Evolutionary conservation across 1,284 basidiomycete species (phyloP).

Genomic region (Microbotryum silenes-acaulis): DNA sequence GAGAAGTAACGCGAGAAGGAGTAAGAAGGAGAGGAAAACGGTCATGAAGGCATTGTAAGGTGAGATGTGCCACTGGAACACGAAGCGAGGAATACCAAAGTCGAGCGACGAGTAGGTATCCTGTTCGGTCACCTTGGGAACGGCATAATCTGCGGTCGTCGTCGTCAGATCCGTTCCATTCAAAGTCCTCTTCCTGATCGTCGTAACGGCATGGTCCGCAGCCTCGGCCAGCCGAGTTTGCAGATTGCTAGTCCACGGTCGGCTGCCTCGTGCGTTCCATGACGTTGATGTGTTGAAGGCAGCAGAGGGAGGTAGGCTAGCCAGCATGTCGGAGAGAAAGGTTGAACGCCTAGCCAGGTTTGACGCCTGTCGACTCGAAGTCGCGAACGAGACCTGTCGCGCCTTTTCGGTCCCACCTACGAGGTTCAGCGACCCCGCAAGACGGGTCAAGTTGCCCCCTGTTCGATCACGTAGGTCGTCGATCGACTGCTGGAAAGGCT

Average conservation of each 20-base stretch:
- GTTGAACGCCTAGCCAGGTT: slow-evolving; percentile 47
- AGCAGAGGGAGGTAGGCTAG: not conserved
- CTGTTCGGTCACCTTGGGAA: slow-evolving; percentile 22
- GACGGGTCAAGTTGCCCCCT: slow-evolving; percentile 62
- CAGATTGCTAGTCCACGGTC: too few relatives aligned
- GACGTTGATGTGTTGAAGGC: not conserved
- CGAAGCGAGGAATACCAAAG: slow-evolving; percentile 4
- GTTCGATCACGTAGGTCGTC: slow-evolving; percentile 70
- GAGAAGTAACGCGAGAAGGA: slow-evolving; percentile 27
- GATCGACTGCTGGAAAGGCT: slow-evolving; percentile 66
- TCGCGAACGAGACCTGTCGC: slow-evolving; percentile 15
- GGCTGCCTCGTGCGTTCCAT: not conserved
- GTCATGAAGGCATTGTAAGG: slow-evolving; percentile 34
- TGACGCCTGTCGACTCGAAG: slow-evolving; percentile 20
- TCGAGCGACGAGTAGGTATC: slow-evolving; percentile 1
- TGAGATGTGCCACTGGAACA: slow-evolving; percentile 22
- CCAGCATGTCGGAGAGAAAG: slow-evolving; percentile 21
- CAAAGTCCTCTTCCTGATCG: too few relatives aligned
- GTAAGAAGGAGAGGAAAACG: slow-evolving; percentile 33
- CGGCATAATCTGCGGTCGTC: slow-evolving; percentile 7
- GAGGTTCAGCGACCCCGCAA: slow-evolving; percentile 51
- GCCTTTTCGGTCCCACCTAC: slow-evolving; percentile 35
- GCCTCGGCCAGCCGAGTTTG: too few relatives aligned
- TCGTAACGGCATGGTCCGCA: not conserved
- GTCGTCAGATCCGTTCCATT: not conserved